A percentile compares a stretch with the other conserved stretches of the same genome.
phyloP scores from a whole-genome alignment of 1,284 basidiomycete genomes.

The Pascua sp. region DNA sequence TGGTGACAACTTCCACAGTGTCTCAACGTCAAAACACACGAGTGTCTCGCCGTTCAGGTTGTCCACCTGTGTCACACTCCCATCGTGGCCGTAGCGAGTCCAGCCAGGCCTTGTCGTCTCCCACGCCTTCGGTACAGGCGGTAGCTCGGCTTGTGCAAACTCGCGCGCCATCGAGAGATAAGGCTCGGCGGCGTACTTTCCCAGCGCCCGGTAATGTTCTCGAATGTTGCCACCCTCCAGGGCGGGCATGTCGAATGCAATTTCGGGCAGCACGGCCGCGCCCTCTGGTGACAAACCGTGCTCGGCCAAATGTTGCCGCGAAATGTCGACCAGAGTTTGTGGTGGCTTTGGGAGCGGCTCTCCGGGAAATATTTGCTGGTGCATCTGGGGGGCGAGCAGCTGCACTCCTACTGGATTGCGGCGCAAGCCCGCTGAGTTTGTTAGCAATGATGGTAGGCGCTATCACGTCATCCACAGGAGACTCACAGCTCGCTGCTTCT shows the following conservation, averaged over 20 bases:
- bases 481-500: too few species aligned
- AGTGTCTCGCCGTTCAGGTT: slow-evolving; percentile 65
- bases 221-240: slow-evolving; percentile 78
- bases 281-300: slow-evolving; percentile 77
- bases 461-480: neutral
- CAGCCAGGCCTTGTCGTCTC: slow-evolving; percentile 72
- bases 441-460: too few species aligned
- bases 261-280: slow-evolving; percentile 74
- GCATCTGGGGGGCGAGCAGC: slow-evolving; percentile 73
- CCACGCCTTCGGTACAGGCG: slow-evolving; percentile 66
- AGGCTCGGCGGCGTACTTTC: slow-evolving; percentile 68
- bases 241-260: slow-evolving; percentile 74
- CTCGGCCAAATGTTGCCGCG: slow-evolving; percentile 69
- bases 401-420: slow-evolving; percentile 90
- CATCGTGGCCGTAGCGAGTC: slow-evolving; percentile 67
- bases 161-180: slow-evolving; percentile 71
- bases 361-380: slow-evolving; percentile 79
- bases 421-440: slow-evolving; percentile 3
- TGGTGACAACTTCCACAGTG: slow-evolving; percentile 74
- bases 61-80: slow-evolving; percentile 29
- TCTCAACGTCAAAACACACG: slow-evolving; percentile 86
- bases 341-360: slow-evolving; percentile 63
- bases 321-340: slow-evolving; percentile 64
- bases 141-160: slow-evolving; percentile 59
- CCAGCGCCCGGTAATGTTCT: slow-evolving; percentile 85